Conservation (phyloP, 352 stramenopile species). For the Globisporangium middletonii region DNA sequence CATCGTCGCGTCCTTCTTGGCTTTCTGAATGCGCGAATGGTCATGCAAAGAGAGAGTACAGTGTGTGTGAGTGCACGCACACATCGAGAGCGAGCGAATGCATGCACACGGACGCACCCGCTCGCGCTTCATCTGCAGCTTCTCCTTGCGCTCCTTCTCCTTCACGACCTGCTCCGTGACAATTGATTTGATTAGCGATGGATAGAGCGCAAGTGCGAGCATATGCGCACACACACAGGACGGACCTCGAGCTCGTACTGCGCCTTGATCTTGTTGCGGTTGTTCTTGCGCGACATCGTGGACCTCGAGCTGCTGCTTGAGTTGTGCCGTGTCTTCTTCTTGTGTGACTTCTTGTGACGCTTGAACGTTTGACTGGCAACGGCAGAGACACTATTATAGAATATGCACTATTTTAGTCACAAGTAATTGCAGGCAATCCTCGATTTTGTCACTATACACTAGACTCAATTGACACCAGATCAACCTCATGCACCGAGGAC, state of each 20-base stretch:
- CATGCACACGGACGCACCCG: slow-evolving; percentile 21
- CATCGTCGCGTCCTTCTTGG: slow-evolving; percentile 43
- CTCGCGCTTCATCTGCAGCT: slow-evolving; percentile 66
- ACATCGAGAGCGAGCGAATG: background rate
- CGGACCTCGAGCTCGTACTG: slow-evolving; percentile 72
- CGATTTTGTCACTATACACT: background rate
- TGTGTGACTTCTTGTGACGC: too few species aligned
- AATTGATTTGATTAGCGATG: background rate
- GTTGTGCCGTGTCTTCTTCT: background rate
- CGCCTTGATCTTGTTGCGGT: slow-evolving; percentile 71
- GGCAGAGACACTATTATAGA: background rate
- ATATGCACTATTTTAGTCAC: background rate
- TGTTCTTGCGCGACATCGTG: slow-evolving; percentile 77
- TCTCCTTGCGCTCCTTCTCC: slow-evolving; percentile 67
- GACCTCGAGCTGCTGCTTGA: background rate
- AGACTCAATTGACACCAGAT: background rate
- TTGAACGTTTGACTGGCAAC: background rate
- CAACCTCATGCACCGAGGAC: background rate
- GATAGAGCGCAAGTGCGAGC: background rate
- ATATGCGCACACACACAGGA: background rate
- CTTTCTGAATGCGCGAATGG: slow-evolving; percentile 28
- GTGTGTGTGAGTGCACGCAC: background rate
- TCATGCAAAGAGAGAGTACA: background rate
- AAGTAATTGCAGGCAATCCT: background rate
- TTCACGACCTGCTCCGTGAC: slow-evolving; percentile 20